Evolutionary conservation across 1,284 basidiomycete species (phyloP), one percentile per base, ranked within the genome.

Genomic region (Irpex sp.): DNA sequence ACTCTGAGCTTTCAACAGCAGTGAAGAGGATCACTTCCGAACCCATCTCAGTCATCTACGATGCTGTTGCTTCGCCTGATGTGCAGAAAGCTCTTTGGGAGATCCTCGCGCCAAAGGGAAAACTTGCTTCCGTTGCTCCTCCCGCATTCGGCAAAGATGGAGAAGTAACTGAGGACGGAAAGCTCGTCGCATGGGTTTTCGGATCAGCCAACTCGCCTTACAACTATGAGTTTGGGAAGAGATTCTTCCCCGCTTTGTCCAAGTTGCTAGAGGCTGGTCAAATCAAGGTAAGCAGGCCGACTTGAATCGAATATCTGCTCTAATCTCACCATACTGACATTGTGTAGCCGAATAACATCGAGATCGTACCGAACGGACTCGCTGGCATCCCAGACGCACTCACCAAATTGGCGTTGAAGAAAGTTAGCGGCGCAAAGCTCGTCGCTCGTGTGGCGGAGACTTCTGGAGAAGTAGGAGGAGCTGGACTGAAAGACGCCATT

Each of bases 1-100:
- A 62, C n/a, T 46, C 67, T 7, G 56, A 57, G 17, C 49, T 51
- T 9, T 17, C 49, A 2, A 7, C 49, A 3, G 39, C 68, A 3
- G 13, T 60, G 6, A 54, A 64, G 2, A 65, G 70, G 2, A 70
- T 83, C 21, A 65, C 64, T 21, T 55, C 61, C 4, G 61, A 63
- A 46, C 60, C 69, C 2, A 56, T 84, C 56, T 64, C 74, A 47
- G 15, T 78, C 37, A 78, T 76, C 11, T 82, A 72, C 65, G 83
- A 85, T 66, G 63, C 70, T 5, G 64, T 75, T 58, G 62, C 68
- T 17, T 9, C 17, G 13, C 49, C 49, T 17, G 49, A 51, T 17
- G n/a, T 26, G 9, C 49, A 51, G 21, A 51, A 51, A 26, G 49
- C 49, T 19, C 8, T 17, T 17, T 51, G n/a, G 49, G 49, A 63